Evolutionary conservation across 148 eudicot species (phyloP).

Genomic region (Chenopodium berlandieri): DNA sequence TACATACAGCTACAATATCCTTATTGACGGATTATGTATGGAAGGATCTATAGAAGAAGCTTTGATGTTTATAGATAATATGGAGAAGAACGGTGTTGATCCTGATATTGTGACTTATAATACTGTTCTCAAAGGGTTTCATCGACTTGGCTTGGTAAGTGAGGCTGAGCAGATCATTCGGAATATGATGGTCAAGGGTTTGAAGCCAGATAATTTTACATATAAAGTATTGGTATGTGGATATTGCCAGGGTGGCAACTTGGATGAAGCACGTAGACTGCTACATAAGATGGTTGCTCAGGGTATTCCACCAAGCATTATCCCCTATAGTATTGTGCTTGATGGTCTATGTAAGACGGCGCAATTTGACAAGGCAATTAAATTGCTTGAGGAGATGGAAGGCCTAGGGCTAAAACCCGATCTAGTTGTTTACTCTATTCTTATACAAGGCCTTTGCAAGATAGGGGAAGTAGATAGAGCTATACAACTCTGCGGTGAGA

Average conservation of each 20-base stretch:
- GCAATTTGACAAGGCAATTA: constrained; percentile 45
- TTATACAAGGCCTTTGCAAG: constrained; percentile 74
- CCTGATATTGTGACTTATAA: constrained; percentile 74
- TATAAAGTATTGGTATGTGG: constrained; percentile 65
- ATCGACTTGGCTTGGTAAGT: constrained; percentile 51
- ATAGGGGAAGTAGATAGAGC: constrained; percentile 54
- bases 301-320: constrained; percentile 47
- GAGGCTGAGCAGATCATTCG: constrained; percentile 40
- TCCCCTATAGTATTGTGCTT: constrained; percentile 52
- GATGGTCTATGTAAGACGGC: constrained; percentile 65
- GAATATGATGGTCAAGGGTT: constrained; percentile 43
- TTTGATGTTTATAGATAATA: constrained; percentile 48
- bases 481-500: constrained; percentile 47
- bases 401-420: constrained; percentile 52
- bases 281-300: constrained; percentile 58
- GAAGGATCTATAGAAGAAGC: constrained; percentile 82
- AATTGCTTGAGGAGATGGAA: constrained; percentile 56
- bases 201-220: constrained; percentile 44
- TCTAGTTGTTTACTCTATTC: constrained; percentile 53
- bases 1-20: constrained; percentile 69
- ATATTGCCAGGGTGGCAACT: constrained; percentile 53
- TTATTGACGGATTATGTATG: constrained; percentile 68
- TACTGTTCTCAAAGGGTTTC: constrained; percentile 69
- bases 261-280: constrained; percentile 51
- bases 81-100: constrained; percentile 71